These are phyloP conservation scores for Vitis rotundifolia DNA, from an alignment of 164 flowering plant genomes.

Conservation along the genomic window DNA sequence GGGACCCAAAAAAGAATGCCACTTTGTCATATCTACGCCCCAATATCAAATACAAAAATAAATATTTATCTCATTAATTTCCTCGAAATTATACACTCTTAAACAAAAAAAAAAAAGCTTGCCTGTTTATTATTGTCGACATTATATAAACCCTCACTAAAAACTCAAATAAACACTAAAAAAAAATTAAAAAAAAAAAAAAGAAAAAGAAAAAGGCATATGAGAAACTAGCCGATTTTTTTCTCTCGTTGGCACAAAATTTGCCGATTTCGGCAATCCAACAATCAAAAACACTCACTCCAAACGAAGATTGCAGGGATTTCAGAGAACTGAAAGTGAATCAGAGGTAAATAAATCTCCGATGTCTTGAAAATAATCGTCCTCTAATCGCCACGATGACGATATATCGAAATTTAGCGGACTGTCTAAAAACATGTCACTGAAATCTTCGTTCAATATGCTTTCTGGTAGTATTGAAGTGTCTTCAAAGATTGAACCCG, in stretches of 20 bases:
- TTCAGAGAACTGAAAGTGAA: conserved; percentile 29
- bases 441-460: conserved; percentile 18
- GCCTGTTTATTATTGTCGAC: no score
- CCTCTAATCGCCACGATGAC: conserved; percentile 28
- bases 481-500: conserved; percentile 29
- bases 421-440: conserved; percentile 24
- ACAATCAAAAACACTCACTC: not conserved
- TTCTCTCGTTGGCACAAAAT: conserved; percentile 31
- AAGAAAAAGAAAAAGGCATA: not conserved
- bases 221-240: not conserved
- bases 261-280: conserved; percentile 26
- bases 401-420: conserved; percentile 17
- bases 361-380: conserved; percentile 48
- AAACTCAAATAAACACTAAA: not conserved
- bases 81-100: no score
- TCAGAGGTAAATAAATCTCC: conserved; percentile 36
- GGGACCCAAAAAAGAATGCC: no score
- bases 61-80: no score
- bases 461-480: not conserved
- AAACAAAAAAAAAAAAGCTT: no score
- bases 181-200: not conserved
- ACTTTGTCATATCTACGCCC: no score
- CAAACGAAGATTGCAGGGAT: not conserved
- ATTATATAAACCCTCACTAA: not conserved
- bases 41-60: no score